phyloP scores from a whole-genome alignment of 345 rosid genomes.

The Populus simonii region DNA sequence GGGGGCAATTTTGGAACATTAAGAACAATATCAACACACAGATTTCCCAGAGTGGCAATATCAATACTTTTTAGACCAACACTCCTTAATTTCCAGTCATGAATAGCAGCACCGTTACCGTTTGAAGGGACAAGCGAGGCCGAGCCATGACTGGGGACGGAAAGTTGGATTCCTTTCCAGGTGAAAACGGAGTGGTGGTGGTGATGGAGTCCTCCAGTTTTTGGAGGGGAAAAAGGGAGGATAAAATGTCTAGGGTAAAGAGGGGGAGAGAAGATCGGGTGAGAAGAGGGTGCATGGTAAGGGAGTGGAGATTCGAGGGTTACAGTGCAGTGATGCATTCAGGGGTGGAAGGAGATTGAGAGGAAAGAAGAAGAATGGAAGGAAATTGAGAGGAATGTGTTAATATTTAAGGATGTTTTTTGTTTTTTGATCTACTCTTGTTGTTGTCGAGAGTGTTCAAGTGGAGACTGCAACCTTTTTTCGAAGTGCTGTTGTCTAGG shows the following conservation, averaged over 20 bases:
- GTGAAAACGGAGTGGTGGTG: conserved; percentile 16
- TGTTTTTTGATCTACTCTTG: neutral
- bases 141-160: conserved; percentile 26
- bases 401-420: neutral
- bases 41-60: conserved; percentile 85
- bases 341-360: neutral
- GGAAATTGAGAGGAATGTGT: neutral
- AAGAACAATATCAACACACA: conserved; percentile 92
- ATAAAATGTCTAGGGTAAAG: conserved; percentile 36
- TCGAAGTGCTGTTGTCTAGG: too few species aligned
- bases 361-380: neutral
- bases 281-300: conserved; percentile 24
- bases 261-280: conserved; percentile 14
- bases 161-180: conserved; percentile 32
- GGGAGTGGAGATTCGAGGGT: conserved; percentile 37
- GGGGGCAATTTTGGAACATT: conserved; percentile 80
- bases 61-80: conserved; percentile 46
- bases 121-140: conserved; percentile 18
- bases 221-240: conserved; percentile 25
- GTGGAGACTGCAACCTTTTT: neutral
- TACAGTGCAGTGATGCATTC: conserved; percentile 52
- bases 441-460: neutral
- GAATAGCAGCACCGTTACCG: conserved; percentile 4
- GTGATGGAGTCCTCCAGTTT: neutral
- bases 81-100: conserved; percentile 18